These are phyloP conservation scores for Iris pallida DNA, from an alignment of 116 monocot species.

Conservation along the genomic window DNA sequence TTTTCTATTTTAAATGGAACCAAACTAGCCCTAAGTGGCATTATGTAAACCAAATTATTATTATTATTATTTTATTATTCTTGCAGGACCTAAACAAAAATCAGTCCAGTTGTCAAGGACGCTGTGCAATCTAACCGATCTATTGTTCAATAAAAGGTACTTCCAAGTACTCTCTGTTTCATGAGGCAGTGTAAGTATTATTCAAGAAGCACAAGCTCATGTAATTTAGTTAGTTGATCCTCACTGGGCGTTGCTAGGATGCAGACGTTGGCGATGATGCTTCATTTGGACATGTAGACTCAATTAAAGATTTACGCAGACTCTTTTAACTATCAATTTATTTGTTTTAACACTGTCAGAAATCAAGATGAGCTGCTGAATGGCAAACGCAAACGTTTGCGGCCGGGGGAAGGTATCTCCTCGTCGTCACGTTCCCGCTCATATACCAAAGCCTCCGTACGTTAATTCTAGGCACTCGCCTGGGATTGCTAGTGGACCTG, in stretches of 20 bases:
- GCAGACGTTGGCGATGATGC: neutral
- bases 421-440: constrained; percentile 61
- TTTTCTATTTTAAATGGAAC: neutral
- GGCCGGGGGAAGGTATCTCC: constrained; percentile 92
- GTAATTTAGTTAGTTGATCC: neutral
- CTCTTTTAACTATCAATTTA: neutral
- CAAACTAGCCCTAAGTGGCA: neutral
- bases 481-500: constrained; percentile 63
- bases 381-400: constrained; percentile 46
- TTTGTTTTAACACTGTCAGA: constrained; percentile 29
- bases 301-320: neutral
- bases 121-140: constrained; percentile 49
- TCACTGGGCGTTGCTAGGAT: neutral
- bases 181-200: neutral
- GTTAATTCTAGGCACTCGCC: constrained; percentile 54
- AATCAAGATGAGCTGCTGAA: constrained; percentile 27
- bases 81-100: constrained; percentile 36
- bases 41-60: neutral
- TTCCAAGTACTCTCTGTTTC: neutral
- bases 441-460: constrained; percentile 81
- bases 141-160: constrained; percentile 72
- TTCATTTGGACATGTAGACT: neutral
- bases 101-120: constrained; percentile 35
- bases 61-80: neutral
- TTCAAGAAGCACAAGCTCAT: neutral